Percentiles rank a stretch among this genome's conserved stretches.
Evolutionary conservation across 371 early-diverging fungal genomes (phyloP).

Genomic region (Syncephalastrum contaminatum): DNA sequence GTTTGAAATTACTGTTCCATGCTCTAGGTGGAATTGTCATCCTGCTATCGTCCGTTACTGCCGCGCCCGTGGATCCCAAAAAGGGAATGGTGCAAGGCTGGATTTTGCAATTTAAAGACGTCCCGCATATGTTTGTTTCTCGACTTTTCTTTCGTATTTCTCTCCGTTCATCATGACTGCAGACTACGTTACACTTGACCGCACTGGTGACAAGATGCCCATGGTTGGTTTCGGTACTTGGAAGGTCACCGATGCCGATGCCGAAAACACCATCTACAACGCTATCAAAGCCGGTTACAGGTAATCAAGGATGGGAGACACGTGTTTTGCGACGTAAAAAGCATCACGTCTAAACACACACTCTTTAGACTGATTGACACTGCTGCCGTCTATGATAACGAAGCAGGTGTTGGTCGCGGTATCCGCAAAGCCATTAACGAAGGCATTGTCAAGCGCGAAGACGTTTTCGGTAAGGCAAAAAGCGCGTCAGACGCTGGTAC

Average conservation of each 20-base stretch:
- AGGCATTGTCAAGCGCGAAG: slow-evolving; percentile 58
- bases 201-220: slow-evolving; percentile 36
- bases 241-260: slow-evolving; percentile 21
- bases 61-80: too few species aligned
- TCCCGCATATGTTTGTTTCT: too few species aligned
- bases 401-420: slow-evolving; percentile 61
- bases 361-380: slow-evolving; percentile 25
- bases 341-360: background rate
- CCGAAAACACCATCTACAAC: slow-evolving; percentile 33
- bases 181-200: slow-evolving; percentile 16
- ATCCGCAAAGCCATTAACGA: slow-evolving; percentile 44
- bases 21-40: too few species aligned
- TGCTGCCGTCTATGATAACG: slow-evolving; percentile 57
- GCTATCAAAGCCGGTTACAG: slow-evolving; percentile 37
- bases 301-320: background rate
- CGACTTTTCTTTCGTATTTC: slow-evolving; percentile 1
- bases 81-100: too few species aligned
- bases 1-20: too few species aligned
- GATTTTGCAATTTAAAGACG: too few species aligned
- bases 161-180: background rate
- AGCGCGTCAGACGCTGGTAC: slow-evolving; percentile 13
- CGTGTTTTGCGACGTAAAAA: background rate
- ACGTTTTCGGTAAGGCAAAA: slow-evolving; percentile 24
- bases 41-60: too few species aligned
- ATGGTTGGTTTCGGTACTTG: slow-evolving; percentile 32